Evolutionary conservation across 2,329 filamentous ascomycete species (phyloP).

Genomic region (Aaosphaeria arxii): DNA sequence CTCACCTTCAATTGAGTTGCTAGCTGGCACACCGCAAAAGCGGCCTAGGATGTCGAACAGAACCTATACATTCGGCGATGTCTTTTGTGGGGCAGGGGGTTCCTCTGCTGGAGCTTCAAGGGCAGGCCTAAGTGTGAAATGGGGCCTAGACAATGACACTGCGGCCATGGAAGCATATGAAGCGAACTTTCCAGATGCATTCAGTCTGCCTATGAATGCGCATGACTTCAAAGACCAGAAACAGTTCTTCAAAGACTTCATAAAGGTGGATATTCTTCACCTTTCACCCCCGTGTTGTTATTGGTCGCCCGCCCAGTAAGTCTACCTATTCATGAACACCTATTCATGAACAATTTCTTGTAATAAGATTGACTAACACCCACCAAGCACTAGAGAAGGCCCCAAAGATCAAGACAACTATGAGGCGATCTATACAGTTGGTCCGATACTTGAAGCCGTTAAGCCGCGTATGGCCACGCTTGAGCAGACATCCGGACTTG

Average conservation of each 20-base stretch:
- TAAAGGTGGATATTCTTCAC: constrained; percentile 14
- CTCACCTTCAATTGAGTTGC: constrained; percentile 1
- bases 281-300: constrained; percentile 16
- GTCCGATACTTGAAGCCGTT: constrained; percentile 8
- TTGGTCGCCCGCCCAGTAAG: constrained; percentile 17
- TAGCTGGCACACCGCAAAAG: background rate
- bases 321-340: background rate
- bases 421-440: constrained; percentile 14
- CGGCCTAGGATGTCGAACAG: background rate
- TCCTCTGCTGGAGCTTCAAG: constrained; percentile 16
- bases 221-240: constrained; percentile 11
- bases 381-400: constrained; percentile 10
- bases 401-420: constrained; percentile 19
- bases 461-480: constrained; percentile 17
- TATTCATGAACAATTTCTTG: no score
- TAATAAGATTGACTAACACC: background rate
- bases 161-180: constrained; percentile 10
- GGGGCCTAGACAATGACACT: constrained; percentile 17
- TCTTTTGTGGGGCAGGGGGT: constrained; percentile 21
- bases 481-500: constrained; percentile 15
- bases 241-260: background rate
- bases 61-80: constrained; percentile 11
- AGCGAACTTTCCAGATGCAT: constrained; percentile 8
- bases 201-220: constrained; percentile 8
- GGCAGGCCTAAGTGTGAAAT: constrained; percentile 8